Conservation (phyloP, 129 eudicot species). For the Flaveria brownii region DNA sequence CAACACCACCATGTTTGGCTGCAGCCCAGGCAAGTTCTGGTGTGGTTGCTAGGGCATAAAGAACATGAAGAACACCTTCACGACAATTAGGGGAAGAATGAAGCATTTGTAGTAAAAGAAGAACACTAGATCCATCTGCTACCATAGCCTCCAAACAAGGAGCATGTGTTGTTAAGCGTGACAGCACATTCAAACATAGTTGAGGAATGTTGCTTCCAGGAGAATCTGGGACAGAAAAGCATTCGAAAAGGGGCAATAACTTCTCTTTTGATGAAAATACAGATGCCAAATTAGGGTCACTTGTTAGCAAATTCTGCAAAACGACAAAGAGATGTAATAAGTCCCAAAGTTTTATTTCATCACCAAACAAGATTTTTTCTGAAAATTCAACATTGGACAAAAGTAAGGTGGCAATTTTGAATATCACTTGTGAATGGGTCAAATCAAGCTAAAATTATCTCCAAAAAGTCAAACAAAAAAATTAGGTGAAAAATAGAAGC, state of each 20-base stretch:
- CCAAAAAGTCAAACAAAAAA: neutral
- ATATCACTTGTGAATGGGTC: neutral
- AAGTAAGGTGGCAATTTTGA: neutral
- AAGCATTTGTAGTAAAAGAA: constrained; percentile 87
- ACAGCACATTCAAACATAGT: constrained; percentile 75
- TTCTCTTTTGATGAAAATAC: constrained; percentile 90
- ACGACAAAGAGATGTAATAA: constrained; percentile 28
- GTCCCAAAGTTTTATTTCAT: neutral
- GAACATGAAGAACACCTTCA: constrained; percentile 98
- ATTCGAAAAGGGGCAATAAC: constrained; percentile 82
- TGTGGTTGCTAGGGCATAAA: constrained; percentile 94
- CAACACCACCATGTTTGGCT: constrained; percentile 98
- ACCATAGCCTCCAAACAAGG: constrained; percentile 99
- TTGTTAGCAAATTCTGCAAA: constrained; percentile 83
- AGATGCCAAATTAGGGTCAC: constrained; percentile 85
- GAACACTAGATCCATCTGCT: constrained; percentile 93
- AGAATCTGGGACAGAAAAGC: constrained; percentile 79
- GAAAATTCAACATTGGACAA: neutral
- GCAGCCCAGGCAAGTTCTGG: constrained; percentile 99
- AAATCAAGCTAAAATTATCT: too few relatives aligned
- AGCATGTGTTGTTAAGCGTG: constrained; percentile 89
- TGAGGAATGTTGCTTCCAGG: constrained; percentile 76
- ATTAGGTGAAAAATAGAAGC: too few relatives aligned
- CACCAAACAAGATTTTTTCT: neutral
- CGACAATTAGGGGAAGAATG: constrained; percentile 87